These are phyloP conservation scores for Plenodomus biglobosus DNA, from an alignment of 2,329 filamentous ascomycete genomes.

Conservation along the genomic window DNA sequence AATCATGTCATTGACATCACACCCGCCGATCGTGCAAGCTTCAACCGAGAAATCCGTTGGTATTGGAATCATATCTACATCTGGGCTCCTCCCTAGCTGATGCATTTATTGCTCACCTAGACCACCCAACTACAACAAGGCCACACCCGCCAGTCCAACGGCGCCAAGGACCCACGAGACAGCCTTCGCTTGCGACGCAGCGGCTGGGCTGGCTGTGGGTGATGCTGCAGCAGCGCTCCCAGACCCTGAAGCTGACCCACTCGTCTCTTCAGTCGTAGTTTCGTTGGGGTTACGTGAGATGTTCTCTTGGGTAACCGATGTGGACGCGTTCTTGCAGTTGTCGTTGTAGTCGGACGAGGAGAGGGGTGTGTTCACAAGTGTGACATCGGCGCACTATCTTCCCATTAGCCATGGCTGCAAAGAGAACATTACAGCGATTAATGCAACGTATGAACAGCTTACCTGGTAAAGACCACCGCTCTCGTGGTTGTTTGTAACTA, in stretches of 20 bases:
- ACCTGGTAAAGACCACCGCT: conserved; percentile 67
- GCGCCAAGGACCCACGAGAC: conserved; percentile 41
- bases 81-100: no score
- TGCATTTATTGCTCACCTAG: no score
- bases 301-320: conserved; percentile 48
- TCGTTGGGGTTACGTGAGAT: conserved; percentile 53
- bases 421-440: no score
- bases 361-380: conserved; percentile 59
- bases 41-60: neutral
- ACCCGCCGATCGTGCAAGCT: no score
- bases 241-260: conserved; percentile 20
- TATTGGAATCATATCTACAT: neutral
- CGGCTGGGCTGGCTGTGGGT: conserved; percentile 17
- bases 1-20: no score
- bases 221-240: conserved; percentile 17
- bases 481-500: conserved; percentile 63
- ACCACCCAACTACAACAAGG: conserved; percentile 23
- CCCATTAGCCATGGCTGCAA: neutral
- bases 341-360: conserved; percentile 48
- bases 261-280: conserved; percentile 32
- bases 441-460: conserved; percentile 15
- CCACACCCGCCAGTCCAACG: conserved; percentile 36
- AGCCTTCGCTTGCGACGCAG: conserved; percentile 35
- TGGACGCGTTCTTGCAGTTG: conserved; percentile 61
- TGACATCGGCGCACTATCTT: conserved; percentile 70